Percentiles rank a stretch among this genome's conserved stretches.
Conservation (phyloP, 176 grass and related monocot species). For the Phyllostachys edulis region DNA sequence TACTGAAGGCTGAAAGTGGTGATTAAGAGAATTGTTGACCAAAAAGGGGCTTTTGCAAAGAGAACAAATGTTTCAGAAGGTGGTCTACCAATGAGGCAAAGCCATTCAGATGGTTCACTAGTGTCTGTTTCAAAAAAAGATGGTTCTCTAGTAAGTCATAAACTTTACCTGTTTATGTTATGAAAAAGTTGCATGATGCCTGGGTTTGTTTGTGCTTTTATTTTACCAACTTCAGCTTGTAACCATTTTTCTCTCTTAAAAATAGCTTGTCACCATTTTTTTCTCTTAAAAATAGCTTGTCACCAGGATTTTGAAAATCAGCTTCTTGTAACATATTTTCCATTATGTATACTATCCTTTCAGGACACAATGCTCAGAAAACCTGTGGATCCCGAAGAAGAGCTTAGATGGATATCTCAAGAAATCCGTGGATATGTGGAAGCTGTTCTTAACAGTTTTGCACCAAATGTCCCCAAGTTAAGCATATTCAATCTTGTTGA, state of each 20-base stretch:
- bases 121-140: conserved; percentile 42
- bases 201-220: conserved; percentile 12
- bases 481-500: conserved; percentile 17
- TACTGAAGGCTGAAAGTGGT: conserved; percentile 75
- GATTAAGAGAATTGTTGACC: conserved; percentile 52
- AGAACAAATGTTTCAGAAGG: conserved; percentile 25
- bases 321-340: not conserved
- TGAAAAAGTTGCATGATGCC: not conserved
- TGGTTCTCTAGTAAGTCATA: conserved; percentile 67
- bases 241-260: not conserved
- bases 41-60: conserved; percentile 45
- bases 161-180: not conserved
- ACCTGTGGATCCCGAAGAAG: conserved; percentile 87
- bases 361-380: conserved; percentile 66
- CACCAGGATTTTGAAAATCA: not conserved
- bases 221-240: not conserved
- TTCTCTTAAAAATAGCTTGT: not conserved
- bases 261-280: conserved; percentile 5
- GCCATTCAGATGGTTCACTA: conserved; percentile 71
- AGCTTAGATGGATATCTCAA: conserved; percentile 92
- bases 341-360: not conserved
- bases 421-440: conserved; percentile 88
- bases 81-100: conserved; percentile 47
- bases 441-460: conserved; percentile 71
- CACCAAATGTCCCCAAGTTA: conserved; percentile 82